phyloP scores from a whole-genome alignment of 2,329 filamentous ascomycete genomes.

The Juglanconis sp. region DNA sequence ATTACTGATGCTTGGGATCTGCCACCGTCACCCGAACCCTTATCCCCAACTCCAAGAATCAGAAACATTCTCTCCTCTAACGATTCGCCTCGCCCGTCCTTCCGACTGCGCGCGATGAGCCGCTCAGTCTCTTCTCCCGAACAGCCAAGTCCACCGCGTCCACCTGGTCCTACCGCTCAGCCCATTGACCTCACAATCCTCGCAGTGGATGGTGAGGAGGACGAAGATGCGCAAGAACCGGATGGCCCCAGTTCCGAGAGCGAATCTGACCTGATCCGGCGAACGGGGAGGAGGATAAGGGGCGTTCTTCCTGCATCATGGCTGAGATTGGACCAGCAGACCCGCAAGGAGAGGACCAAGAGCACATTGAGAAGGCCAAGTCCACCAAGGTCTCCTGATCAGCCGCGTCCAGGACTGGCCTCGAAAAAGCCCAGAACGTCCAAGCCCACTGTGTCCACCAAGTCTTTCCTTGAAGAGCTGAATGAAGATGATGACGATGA shows the following conservation, averaged over 20 bases:
- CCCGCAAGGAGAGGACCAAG: constrained; percentile 31
- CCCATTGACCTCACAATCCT: constrained; percentile 7
- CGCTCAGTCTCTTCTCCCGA: background rate
- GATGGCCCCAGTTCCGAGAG: constrained; percentile 33
- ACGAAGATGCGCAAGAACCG: constrained; percentile 18
- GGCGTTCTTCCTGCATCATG: constrained; percentile 67
- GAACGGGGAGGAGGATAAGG: constrained; percentile 46
- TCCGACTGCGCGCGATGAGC: background rate
- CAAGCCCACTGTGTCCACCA: background rate
- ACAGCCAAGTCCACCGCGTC: background rate
- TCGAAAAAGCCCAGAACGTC: background rate
- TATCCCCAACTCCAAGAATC: background rate
- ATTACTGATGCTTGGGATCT: constrained; percentile 8
- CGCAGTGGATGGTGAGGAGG: constrained; percentile 13
- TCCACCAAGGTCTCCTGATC: constrained; percentile 35
- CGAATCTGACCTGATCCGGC: constrained; percentile 39
- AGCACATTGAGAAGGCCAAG: constrained; percentile 26
- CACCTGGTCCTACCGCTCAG: background rate
- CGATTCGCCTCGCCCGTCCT: background rate
- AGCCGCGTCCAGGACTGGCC: constrained; percentile 35
- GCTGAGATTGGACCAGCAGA: constrained; percentile 56
- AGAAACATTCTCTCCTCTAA: background rate
- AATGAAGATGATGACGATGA: constrained; percentile 7
- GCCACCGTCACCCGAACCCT: constrained; percentile 2
- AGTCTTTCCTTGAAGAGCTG: constrained; percentile 7